phyloP scores from a whole-genome alignment of 2,329 filamentous ascomycete genomes.

The Sclerotinia subarctica region DNA sequence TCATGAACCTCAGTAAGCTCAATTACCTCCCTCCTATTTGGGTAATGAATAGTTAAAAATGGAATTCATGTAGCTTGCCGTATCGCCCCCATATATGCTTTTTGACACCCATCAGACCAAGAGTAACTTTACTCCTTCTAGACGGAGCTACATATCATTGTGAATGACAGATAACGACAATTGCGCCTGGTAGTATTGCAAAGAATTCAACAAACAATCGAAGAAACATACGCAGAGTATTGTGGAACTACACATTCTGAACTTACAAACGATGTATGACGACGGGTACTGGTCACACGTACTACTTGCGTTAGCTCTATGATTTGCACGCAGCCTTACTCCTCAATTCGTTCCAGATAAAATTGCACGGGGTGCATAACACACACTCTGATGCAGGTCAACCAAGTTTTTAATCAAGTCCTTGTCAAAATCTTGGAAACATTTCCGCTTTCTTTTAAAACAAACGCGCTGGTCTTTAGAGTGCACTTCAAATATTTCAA shows the following conservation, averaged over 20 bases:
- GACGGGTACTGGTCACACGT: constrained; percentile 5
- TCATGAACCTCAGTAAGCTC: constrained; percentile 19
- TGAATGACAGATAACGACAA: constrained; percentile 31
- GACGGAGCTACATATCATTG: constrained; percentile 24
- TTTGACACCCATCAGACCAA: constrained; percentile 28
- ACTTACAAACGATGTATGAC: constrained; percentile 27
- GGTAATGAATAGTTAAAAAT: constrained; percentile 1
- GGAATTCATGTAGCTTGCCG: constrained; percentile 26
- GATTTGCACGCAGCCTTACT: neutral
- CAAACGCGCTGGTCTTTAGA: neutral
- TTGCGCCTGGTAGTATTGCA: constrained; percentile 24
- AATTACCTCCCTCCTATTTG: constrained; percentile 6
- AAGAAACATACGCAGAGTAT: constrained; percentile 29
- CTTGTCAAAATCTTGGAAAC: neutral
- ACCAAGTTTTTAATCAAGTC: constrained; percentile 12
- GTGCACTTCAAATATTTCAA: neutral
- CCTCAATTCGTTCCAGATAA: constrained; percentile 15
- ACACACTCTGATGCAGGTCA: constrained; percentile 10
- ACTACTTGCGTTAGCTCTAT: neutral
- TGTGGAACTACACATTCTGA: constrained; percentile 26
- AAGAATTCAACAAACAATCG: constrained; percentile 31
- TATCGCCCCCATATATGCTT: constrained; percentile 20
- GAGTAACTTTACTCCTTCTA: constrained; percentile 29
- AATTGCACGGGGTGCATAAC: constrained; percentile 5
- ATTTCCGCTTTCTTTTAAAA: neutral